Evolutionary conservation across 1,139 yeast genomes (phyloP).

Genomic region (Tardiomyces blankii): DNA sequence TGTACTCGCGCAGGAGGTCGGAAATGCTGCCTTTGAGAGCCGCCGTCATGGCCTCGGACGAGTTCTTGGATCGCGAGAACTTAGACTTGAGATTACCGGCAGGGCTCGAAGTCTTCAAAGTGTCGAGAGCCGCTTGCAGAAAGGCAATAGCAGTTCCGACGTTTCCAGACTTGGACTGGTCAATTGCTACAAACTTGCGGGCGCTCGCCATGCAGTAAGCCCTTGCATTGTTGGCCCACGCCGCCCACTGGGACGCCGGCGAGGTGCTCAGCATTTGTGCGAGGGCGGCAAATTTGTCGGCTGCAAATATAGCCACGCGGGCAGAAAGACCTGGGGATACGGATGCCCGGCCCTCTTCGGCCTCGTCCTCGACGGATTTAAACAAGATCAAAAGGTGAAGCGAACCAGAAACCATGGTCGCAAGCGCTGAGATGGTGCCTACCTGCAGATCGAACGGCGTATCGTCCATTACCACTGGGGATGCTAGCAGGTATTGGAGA

Average conservation of each 20-base stretch:
- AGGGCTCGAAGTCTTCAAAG: constrained; percentile 4
- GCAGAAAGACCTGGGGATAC: constrained; percentile 19
- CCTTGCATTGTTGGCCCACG: constrained; percentile 21
- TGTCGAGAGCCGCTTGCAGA: constrained; percentile 11
- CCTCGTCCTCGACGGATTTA: constrained; percentile 15
- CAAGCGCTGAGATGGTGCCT: constrained; percentile 16
- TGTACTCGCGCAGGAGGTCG: constrained; percentile 12
- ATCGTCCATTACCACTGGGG: constrained; percentile 5
- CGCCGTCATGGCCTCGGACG: constrained; percentile 4
- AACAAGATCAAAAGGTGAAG: constrained; percentile 20
- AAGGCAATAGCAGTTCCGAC: constrained; percentile 24
- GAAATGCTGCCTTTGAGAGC: constrained; percentile 8
- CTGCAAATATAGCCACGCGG: constrained; percentile 25
- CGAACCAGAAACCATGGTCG: constrained; percentile 20
- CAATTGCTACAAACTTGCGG: constrained; percentile 21
- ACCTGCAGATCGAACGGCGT: constrained; percentile 17
- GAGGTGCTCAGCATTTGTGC: constrained; percentile 7
- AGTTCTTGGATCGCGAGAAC: constrained; percentile 3
- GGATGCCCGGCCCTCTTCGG: constrained; percentile 4
- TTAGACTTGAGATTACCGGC: constrained; percentile 1
- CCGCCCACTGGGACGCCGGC: constrained; percentile 3
- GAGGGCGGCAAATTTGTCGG: constrained; percentile 22
- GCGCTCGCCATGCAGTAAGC: constrained; percentile 20
- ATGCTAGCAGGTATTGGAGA: constrained; percentile 14
- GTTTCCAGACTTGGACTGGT: constrained; percentile 17